These are phyloP conservation scores for Flaveria trinervia DNA, from an alignment of 129 eudicot genomes.

Conservation along the genomic window DNA sequence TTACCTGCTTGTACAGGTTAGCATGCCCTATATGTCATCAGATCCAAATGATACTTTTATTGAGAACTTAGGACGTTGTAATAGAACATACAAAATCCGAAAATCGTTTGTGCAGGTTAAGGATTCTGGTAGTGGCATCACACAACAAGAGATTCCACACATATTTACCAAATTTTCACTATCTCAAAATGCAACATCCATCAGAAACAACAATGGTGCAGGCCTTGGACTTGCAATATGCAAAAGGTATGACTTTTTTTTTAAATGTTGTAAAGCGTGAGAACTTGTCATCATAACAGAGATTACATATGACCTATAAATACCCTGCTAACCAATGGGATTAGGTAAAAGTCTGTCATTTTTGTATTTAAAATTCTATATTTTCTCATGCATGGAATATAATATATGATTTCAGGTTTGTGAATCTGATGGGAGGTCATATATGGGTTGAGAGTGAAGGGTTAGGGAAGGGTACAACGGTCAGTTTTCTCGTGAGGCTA, in stretches of 20 bases:
- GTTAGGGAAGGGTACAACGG: slow-evolving; percentile 50
- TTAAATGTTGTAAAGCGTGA: background rate
- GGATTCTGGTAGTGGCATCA: slow-evolving; percentile 58
- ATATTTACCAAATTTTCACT: slow-evolving; percentile 43
- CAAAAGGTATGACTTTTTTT: slow-evolving; percentile 34
- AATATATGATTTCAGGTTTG: slow-evolving; percentile 37
- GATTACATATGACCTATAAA: background rate
- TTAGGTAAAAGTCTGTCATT: background rate
- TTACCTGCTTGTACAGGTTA: slow-evolving; percentile 61
- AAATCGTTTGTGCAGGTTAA: slow-evolving; percentile 38
- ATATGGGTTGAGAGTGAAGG: slow-evolving; percentile 61
- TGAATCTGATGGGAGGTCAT: slow-evolving; percentile 56
- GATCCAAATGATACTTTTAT: background rate
- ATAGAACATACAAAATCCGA: background rate
- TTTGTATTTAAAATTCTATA: no score
- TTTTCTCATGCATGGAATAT: background rate
- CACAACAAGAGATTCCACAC: slow-evolving; percentile 46
- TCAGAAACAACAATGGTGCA: slow-evolving; percentile 32
- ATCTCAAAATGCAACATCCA: slow-evolving; percentile 34
- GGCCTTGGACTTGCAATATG: slow-evolving; percentile 64
- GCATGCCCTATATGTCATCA: background rate
- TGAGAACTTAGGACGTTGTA: no score
- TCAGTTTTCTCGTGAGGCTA: slow-evolving; percentile 39
- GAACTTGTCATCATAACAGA: background rate
- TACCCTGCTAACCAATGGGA: background rate